Base-by-base conservation (phyloP, 176 grass and related monocot species). In the Hsuehochloa calcarea region DNA sequence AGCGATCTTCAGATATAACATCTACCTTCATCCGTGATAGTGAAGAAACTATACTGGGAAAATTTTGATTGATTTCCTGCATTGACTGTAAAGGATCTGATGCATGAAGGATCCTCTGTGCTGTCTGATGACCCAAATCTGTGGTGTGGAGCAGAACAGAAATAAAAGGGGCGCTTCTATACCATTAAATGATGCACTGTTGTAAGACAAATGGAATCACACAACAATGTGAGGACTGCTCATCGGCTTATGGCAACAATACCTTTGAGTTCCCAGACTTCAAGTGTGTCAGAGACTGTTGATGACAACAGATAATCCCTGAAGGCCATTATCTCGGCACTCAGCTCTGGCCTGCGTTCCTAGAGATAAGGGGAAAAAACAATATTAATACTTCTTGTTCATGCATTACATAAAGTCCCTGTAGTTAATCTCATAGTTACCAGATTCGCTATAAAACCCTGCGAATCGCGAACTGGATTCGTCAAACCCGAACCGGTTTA, bases 221-320 rank as follows among this genome's bases (percentile, higher is more conserved):
- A 72, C 4, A 84, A 65, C 40, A 68, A 84, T 81, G 3, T 44
- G 1, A 84, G 38, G 12, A 64, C 49, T 41, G 83, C 5, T 54
- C 5, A 74, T 74, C 31, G 22, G 70, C 40, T 55, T 45, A 46
- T 74, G 72, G 66, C 19, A 84, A 72, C 43, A 75, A 81, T 86
- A 98, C 96, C 96, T 87, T 98, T 98, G 22, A 98, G 86, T 92
- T 98, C 96, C 96, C 96, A 95, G 70, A 98, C 93, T 94, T 98
- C 96, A 78, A 98, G 90, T 45, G 96, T 90, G 80, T 95, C 91
- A 45, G 96, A 91, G n/a, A 93, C 85, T 78, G 93, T 92, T 66
- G 93, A 98, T 78, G 93, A 98, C 74, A 98, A 86, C 25, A 98
- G 85, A 89, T 92, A 95, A 72, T 98, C 93, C 82, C 93, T 92